Evolutionary conservation across 495 filamentous ascomycete species (phyloP).

Genomic region (Lophiostoma macrostomum): DNA sequence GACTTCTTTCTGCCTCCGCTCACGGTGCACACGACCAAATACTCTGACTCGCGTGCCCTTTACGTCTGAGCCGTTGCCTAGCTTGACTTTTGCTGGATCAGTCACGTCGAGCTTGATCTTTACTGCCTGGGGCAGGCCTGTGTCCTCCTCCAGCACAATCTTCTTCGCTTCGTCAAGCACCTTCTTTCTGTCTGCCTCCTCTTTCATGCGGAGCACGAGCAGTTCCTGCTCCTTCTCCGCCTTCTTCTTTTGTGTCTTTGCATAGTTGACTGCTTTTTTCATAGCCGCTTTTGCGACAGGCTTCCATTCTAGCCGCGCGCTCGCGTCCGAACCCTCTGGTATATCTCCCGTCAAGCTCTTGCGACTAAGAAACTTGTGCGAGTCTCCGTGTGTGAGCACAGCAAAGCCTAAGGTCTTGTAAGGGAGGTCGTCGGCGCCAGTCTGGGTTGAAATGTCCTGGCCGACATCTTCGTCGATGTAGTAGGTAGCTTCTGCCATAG

Average conservation of each 20-base stretch:
- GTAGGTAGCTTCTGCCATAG: constrained; percentile 39
- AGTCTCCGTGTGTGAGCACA: constrained; percentile 65
- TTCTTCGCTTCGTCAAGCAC: constrained; percentile 85
- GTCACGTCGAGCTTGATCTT: constrained; percentile 67
- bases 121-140: constrained; percentile 71
- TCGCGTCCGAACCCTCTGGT: constrained; percentile 58
- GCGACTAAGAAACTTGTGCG: constrained; percentile 62
- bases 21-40: constrained; percentile 78
- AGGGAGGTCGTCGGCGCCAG: constrained; percentile 67
- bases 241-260: constrained; percentile 53
- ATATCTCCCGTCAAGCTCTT: constrained; percentile 64
- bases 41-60: constrained; percentile 79
- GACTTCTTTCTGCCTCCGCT: constrained; percentile 80
- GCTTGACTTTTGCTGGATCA: constrained; percentile 40
- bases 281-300: constrained; percentile 75
- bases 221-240: constrained; percentile 48
- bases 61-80: constrained; percentile 40
- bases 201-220: constrained; percentile 67
- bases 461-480: constrained; percentile 81
- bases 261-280: constrained; percentile 75
- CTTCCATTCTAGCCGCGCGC: constrained; percentile 65
- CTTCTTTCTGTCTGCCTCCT: constrained; percentile 62
- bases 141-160: constrained; percentile 76
- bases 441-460: constrained; percentile 62
- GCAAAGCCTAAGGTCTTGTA: constrained; percentile 79